Conservation (phyloP, 2,329 filamentous ascomycete genomes). For the Tolypocladium pustulatum region DNA sequence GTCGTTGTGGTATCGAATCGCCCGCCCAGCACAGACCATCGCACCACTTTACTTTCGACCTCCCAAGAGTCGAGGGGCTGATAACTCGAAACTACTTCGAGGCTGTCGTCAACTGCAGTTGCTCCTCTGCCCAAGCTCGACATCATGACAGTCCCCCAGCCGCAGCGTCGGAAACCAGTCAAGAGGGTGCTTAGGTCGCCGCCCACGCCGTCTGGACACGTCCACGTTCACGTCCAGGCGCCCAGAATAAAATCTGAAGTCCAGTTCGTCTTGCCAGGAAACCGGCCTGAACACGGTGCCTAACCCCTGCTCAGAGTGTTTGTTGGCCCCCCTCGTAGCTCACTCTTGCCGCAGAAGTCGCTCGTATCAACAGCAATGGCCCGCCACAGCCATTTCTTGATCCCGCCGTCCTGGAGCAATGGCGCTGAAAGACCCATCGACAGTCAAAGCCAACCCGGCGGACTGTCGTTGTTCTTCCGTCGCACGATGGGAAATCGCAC, state of each 20-base stretch:
- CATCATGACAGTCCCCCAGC: background rate
- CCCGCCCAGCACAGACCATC: background rate
- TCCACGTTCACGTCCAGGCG: slow-evolving; percentile 15
- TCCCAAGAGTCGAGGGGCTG: no score
- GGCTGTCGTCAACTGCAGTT: background rate
- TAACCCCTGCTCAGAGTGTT: background rate
- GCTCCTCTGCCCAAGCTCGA: background rate
- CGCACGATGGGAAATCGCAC: background rate
- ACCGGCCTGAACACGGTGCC: slow-evolving; percentile 15
- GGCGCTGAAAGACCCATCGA: slow-evolving; percentile 3
- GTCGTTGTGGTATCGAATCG: background rate
- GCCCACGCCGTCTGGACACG: slow-evolving; percentile 9
- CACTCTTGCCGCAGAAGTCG: slow-evolving; percentile 9
- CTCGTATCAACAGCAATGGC: slow-evolving; percentile 16
- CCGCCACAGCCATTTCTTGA: slow-evolving; percentile 25
- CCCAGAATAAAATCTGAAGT: slow-evolving; percentile 16
- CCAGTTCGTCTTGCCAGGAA: slow-evolving; percentile 16
- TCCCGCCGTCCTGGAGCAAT: slow-evolving; percentile 12
- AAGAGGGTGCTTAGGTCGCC: slow-evolving; percentile 16
- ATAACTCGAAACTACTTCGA: background rate
- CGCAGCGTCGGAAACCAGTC: background rate
- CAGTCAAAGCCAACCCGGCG: background rate
- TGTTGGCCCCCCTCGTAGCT: background rate
- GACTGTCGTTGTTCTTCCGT: background rate
- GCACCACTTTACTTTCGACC: background rate